Evolutionary conservation across 768 basidiomycete species (phyloP).

Genomic region (Hebeloma cylindrosporum): DNA sequence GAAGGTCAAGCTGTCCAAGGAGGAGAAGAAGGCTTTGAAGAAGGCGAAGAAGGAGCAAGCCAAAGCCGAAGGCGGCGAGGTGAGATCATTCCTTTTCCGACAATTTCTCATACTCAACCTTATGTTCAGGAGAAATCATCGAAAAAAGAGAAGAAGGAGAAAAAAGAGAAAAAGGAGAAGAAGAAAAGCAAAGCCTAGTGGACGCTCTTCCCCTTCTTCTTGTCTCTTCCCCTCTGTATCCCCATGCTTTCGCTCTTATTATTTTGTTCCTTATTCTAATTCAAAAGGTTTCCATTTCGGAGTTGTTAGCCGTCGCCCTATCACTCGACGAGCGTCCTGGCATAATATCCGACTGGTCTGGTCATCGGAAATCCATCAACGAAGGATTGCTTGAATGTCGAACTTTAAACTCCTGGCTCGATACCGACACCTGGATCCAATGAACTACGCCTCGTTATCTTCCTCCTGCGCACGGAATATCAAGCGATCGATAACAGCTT

Average conservation of each 20-base stretch:
- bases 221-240: conserved; percentile 16
- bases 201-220: conserved; percentile 16
- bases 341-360: not conserved
- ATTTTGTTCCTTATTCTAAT: conserved; percentile 13
- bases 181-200: conserved; percentile 39
- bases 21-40: conserved; percentile 84
- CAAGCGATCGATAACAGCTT: conserved; percentile 7
- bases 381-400: not conserved
- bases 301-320: conserved; percentile 1
- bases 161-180: conserved; percentile 59
- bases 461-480: not conserved
- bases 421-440: not conserved
- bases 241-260: conserved; percentile 14
- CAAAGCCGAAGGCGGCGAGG: conserved; percentile 45
- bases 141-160: conserved; percentile 43
- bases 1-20: conserved; percentile 78
- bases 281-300: not conserved
- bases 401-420: not conserved
- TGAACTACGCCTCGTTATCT: not conserved
- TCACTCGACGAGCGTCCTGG: not conserved
- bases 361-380: not conserved
- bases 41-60: conserved; percentile 70
- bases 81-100: conserved; percentile 12
- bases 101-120: not conserved
- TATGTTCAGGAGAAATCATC: conserved; percentile 24